These are phyloP conservation scores for Eutrema japonicum DNA, from an alignment of 345 rosid genomes.

Conservation along the genomic window DNA sequence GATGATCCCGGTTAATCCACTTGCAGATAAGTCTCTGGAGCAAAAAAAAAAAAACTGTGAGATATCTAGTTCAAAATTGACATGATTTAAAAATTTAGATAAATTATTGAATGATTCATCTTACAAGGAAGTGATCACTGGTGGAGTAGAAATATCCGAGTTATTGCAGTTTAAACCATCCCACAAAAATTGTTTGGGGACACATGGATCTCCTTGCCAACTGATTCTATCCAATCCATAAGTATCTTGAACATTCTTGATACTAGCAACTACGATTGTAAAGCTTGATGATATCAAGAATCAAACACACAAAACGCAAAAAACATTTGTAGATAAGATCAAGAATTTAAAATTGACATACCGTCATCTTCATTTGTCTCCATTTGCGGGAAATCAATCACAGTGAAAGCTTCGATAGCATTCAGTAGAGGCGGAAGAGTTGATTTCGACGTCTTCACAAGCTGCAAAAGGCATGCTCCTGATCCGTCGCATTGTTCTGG, in stretches of 20 bases:
- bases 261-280: slow-evolving; percentile 45
- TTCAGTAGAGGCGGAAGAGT: slow-evolving; percentile 60
- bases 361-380: slow-evolving; percentile 47
- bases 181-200: slow-evolving; percentile 47
- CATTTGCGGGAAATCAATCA: slow-evolving; percentile 30
- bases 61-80: neutral
- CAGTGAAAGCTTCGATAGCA: slow-evolving; percentile 42
- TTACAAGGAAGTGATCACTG: slow-evolving; percentile 33
- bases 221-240: slow-evolving; percentile 42
- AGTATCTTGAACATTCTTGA: slow-evolving; percentile 37
- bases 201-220: slow-evolving; percentile 74
- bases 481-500: slow-evolving; percentile 37
- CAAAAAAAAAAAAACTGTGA: neutral
- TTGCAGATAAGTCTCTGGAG: slow-evolving; percentile 44
- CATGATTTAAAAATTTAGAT: neutral
- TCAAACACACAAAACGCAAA: neutral
- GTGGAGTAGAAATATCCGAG: slow-evolving; percentile 3
- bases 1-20: slow-evolving; percentile 48
- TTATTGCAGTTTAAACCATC: slow-evolving; percentile 50
- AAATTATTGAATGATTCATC: neutral
- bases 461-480: slow-evolving; percentile 38
- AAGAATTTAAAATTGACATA: slow-evolving; percentile 19
- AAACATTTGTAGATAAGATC: neutral
- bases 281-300: slow-evolving; percentile 18
- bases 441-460: slow-evolving; percentile 38